phyloP scores from a whole-genome alignment of 2,329 filamentous ascomycete genomes.

The Pestalotiopsis sp. region DNA sequence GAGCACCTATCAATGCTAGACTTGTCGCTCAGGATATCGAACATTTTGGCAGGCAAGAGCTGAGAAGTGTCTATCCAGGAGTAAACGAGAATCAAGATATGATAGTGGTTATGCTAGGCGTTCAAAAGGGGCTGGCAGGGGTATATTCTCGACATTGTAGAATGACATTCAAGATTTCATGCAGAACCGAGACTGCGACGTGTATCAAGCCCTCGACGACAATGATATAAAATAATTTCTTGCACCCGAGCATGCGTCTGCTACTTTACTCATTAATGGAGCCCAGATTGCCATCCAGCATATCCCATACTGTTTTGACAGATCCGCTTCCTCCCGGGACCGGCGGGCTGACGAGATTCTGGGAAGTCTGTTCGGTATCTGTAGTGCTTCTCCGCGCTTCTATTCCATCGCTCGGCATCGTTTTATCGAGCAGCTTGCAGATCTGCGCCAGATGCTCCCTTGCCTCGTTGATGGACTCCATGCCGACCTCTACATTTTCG shows the following conservation, averaged over 20 bases:
- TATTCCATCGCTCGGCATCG: constrained; percentile 16
- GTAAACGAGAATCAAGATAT: neutral
- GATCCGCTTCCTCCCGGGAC: constrained; percentile 23
- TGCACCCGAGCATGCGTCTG: neutral
- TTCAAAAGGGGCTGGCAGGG: neutral
- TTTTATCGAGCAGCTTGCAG: constrained; percentile 43
- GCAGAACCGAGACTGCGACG: neutral
- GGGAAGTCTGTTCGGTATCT: constrained; percentile 42
- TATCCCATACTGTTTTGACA: constrained; percentile 47
- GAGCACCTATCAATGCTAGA: constrained; percentile 93
- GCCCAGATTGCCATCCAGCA: constrained; percentile 56
- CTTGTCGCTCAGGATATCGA: constrained; percentile 78
- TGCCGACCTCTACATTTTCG: constrained; percentile 62
- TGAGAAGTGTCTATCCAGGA: constrained; percentile 12
- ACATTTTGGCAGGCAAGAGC: constrained; percentile 60
- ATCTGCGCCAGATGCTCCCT: constrained; percentile 53
- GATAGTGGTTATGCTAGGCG: constrained; percentile 29
- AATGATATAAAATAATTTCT: neutral
- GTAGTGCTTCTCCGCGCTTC: constrained; percentile 33
- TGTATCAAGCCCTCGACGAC: neutral
- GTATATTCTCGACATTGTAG: neutral
- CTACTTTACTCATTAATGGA: constrained; percentile 41
- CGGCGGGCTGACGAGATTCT: constrained; percentile 22
- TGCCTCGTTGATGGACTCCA: constrained; percentile 57
- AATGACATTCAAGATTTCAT: neutral